These are phyloP conservation scores for Tremellales sp. DNA, from an alignment of 1,284 basidiomycete genomes.

Conservation along the genomic window DNA sequence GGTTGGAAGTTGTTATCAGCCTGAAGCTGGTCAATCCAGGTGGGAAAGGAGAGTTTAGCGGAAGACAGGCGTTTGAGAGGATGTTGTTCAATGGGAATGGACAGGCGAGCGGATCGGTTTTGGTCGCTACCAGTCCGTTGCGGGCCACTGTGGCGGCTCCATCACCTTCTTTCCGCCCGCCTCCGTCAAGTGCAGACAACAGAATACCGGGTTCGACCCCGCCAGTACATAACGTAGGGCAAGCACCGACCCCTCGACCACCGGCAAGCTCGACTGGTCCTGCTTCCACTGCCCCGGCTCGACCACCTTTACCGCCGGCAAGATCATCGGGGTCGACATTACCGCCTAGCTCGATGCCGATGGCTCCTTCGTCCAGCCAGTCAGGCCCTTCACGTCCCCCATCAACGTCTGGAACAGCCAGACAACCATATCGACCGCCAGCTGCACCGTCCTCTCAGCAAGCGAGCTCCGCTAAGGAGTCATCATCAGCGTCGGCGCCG, in stretches of 20 bases:
- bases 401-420: background rate
- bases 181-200: constrained; percentile 1
- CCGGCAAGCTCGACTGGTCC: background rate
- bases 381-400: background rate
- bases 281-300: background rate
- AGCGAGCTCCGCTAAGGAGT: too few relatives aligned
- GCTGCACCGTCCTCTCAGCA: background rate
- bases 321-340: background rate
- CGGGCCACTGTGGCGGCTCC: too few relatives aligned
- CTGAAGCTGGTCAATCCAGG: constrained; percentile 39
- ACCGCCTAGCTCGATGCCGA: constrained; percentile 7
- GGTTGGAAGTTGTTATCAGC: constrained; percentile 38
- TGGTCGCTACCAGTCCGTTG: constrained; percentile 2
- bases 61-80: constrained; percentile 33
- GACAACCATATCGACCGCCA: background rate
- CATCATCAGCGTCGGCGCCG: background rate
- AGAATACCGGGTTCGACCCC: background rate
- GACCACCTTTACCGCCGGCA: background rate
- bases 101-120: background rate
- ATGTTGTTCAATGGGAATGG: constrained; percentile 28
- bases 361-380: constrained; percentile 4
- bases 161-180: too few relatives aligned
- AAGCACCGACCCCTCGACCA: background rate
- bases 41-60: constrained; percentile 33
- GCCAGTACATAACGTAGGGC: background rate